Evolutionary conservation across 352 stramenopile genomes (phyloP).

Genomic region (Phytophthora chlamydospora): DNA sequence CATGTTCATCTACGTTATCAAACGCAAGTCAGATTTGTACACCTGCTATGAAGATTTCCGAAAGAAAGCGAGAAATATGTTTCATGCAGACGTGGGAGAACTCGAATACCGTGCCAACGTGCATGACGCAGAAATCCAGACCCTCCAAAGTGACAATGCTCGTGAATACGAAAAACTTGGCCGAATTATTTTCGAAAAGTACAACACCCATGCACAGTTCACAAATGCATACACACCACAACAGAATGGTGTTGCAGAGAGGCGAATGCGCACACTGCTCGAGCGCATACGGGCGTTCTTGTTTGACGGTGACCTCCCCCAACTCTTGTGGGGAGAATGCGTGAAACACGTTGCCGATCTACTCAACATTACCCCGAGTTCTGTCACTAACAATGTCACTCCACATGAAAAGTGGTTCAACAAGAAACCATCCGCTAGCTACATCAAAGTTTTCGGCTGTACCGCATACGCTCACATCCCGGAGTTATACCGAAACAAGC

Average conservation of each 20-base stretch:
- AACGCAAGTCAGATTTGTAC: conserved; percentile 18
- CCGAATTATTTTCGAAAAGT: conserved; percentile 14
- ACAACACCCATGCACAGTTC: conserved; percentile 14
- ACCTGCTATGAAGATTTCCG: conserved; percentile 22
- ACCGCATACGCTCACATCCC: conserved; percentile 3
- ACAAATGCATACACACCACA: conserved; percentile 24
- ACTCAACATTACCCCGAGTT: no score
- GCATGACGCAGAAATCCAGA: no score
- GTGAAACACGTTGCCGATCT: no score
- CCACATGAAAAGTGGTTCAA: no score
- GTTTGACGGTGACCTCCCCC: conserved; percentile 14
- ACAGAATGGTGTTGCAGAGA: conserved; percentile 22
- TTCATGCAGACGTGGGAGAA: background rate
- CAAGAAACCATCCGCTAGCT: conserved; percentile 1
- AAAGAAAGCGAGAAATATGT: conserved; percentile 22
- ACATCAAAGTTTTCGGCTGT: conserved; percentile 10
- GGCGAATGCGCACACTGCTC: conserved; percentile 22
- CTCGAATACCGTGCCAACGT: conserved; percentile 10
- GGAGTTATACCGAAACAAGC: conserved; percentile 5
- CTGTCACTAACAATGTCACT: no score
- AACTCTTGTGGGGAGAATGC: conserved; percentile 9
- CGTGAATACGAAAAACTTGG: conserved; percentile 22
- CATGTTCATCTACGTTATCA: conserved; percentile 26
- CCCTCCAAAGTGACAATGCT: conserved; percentile 26
- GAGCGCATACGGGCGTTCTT: conserved; percentile 10